Base-by-base conservation (phyloP, 305 asterid species). In the Fraxinus sp. region DNA sequence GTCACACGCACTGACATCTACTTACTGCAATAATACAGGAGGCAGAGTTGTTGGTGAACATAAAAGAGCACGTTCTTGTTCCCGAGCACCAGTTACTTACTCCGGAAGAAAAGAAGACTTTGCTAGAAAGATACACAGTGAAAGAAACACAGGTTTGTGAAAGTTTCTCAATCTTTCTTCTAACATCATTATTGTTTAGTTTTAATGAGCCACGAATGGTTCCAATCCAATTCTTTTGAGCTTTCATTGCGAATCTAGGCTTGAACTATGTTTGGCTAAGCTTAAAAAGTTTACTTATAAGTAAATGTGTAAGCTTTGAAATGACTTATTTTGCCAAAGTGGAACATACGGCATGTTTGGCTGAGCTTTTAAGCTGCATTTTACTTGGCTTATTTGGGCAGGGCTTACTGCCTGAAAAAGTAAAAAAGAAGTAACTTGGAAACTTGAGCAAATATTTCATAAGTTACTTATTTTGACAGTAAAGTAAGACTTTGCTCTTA, bases 51-150 rank as follows among this genome's bases (percentile, higher is more conserved):
- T 83, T 95, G 79, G 86, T 94, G 83, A 95, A 94, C 90, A 90
- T 94, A 73, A 93, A 90, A 85, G 86, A 93, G 8, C 99, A 95
- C 75, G 93, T 87, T 49, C 97, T 93, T 74, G 91, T 93, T 79
- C 99, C 99, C 3, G 86, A 88, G 88, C 99, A 95, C 81, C 93
- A 89, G 85, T 80, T 90, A 78, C 95, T 95, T 32, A 84, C 93
- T 20, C 79, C 87, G 5, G 97, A 91, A 49, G 95, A 95, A 86
- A 94, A 95, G 90, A 94, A 92, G 82, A 86, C 93, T 36, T 81
- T 95, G 90, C 91, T 95, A 76, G 96, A 89, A 85, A 92, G 97
- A 91, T 95, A 95, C 80, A 95, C 98, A 7, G 95, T 95, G 85
- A 95, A 94, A 83, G 99, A 93, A 81, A 94, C 97, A 37, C 98